Evolutionary conservation across 2,329 filamentous ascomycete genomes (phyloP).

Genomic region (Purpureocillium lavendulum): DNA sequence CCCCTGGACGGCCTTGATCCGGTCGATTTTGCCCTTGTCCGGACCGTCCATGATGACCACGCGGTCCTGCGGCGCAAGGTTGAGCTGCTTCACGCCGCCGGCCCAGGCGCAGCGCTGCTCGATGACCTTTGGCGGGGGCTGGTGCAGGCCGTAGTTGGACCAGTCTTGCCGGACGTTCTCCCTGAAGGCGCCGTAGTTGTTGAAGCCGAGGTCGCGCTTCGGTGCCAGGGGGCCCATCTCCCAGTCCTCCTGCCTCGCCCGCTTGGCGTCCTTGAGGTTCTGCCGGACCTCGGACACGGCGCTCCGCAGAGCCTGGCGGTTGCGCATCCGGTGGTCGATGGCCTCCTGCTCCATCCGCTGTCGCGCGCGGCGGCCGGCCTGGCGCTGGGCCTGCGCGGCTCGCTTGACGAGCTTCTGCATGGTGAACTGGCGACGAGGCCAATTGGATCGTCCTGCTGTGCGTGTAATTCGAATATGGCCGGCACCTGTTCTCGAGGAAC

Average conservation of each 20-base stretch:
- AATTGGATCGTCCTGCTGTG: background rate
- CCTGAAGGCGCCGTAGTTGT: constrained; percentile 48
- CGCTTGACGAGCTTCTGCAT: constrained; percentile 69
- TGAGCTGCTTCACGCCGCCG: constrained; percentile 48
- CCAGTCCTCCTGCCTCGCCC: constrained; percentile 66
- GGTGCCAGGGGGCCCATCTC: constrained; percentile 70
- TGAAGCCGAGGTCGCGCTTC: constrained; percentile 60
- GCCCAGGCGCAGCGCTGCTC: constrained; percentile 44
- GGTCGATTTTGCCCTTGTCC: constrained; percentile 77
- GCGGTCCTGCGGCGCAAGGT: constrained; percentile 62
- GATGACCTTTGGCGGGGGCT: constrained; percentile 23
- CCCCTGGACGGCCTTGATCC: constrained; percentile 49
- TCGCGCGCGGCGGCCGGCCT: constrained; percentile 42
- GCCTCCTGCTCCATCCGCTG: constrained; percentile 25
- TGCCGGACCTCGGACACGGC: constrained; percentile 23
- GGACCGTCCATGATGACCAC: constrained; percentile 73
- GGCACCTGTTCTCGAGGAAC: background rate
- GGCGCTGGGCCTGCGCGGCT: constrained; percentile 57
- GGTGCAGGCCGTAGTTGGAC: constrained; percentile 20
- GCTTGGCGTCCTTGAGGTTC: constrained; percentile 30
- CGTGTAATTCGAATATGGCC: too few species aligned
- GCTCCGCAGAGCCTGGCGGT: constrained; percentile 19
- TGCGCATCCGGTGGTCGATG: constrained; percentile 18
- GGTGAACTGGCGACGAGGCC: constrained; percentile 1
- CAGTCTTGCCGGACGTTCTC: constrained; percentile 28